phyloP scores from a whole-genome alignment of 352 stramenopile genomes.

The Pythium biforme region DNA sequence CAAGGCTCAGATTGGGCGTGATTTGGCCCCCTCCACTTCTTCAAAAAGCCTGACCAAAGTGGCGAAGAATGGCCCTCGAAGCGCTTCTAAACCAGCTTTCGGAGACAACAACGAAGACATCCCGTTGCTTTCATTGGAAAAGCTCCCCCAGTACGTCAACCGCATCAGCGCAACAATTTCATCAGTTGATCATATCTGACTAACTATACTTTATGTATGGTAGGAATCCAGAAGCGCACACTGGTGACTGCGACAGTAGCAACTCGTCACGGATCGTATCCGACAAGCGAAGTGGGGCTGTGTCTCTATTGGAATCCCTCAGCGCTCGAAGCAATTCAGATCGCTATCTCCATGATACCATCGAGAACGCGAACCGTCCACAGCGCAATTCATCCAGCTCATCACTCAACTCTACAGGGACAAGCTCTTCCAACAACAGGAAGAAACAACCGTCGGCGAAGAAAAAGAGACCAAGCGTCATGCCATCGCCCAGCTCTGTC shows the following conservation, averaged over 20 bases:
- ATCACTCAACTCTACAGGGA: background rate
- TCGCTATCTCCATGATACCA: conserved; percentile 24
- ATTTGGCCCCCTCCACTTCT: conserved; percentile 27
- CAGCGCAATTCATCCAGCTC: conserved; percentile 13
- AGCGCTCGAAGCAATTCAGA: conserved; percentile 38
- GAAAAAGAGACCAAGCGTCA: conserved; percentile 32
- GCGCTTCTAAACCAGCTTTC: conserved; percentile 11
- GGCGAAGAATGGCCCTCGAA: conserved; percentile 24
- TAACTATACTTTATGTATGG: background rate
- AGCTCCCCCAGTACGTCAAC: conserved; percentile 39
- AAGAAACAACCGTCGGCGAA: conserved; percentile 30
- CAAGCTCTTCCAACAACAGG: conserved; percentile 20
- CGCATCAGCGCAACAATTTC: background rate
- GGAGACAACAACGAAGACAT: conserved; percentile 54
- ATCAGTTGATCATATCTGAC: background rate
- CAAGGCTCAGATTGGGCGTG: conserved; percentile 69
- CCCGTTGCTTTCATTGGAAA: conserved; percentile 50
- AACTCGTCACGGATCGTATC: conserved; percentile 4
- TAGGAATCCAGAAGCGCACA: conserved; percentile 35
- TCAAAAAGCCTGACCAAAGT: conserved; percentile 22
- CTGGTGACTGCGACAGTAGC: conserved; percentile 26
- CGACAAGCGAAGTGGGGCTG: conserved; percentile 18
- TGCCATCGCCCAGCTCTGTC: conserved; percentile 9
- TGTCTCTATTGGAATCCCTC: conserved; percentile 25
- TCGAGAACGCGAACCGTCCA: conserved; percentile 12